Evolutionary conservation across 805 yeast species (phyloP).

Genomic region (Suhomyces sp.): DNA sequence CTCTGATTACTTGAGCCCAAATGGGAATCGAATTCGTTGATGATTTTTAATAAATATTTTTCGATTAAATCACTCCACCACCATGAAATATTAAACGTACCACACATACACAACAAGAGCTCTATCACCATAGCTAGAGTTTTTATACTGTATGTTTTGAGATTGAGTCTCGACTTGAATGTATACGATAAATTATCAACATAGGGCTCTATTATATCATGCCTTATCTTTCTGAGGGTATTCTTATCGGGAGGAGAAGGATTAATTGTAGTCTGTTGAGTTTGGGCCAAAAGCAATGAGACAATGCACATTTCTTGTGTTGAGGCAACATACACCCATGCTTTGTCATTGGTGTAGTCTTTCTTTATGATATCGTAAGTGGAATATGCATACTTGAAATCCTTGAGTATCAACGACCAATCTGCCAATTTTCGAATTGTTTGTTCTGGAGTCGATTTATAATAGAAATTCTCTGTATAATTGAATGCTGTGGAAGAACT

Average conservation of each 20-base stretch:
- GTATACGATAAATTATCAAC: conserved; percentile 75
- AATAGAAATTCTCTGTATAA: conserved; percentile 55
- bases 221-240: conserved; percentile 47
- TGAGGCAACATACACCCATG: conserved; percentile 79
- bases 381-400: conserved; percentile 78
- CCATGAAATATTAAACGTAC: conserved; percentile 40
- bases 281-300: conserved; percentile 62
- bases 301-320: conserved; percentile 86
- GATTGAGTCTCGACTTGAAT: conserved; percentile 66
- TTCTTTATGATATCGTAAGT: conserved; percentile 80
- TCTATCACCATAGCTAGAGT: conserved; percentile 69
- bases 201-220: conserved; percentile 56
- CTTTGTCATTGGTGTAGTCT: conserved; percentile 74
- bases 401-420: conserved; percentile 88
- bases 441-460: conserved; percentile 66
- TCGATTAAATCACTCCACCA: conserved; percentile 47
- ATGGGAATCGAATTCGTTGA: conserved; percentile 47
- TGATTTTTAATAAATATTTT: conserved; percentile 44
- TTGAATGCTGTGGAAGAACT: conserved; percentile 39
- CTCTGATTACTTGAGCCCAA: conserved; percentile 38
- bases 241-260: conserved; percentile 39
- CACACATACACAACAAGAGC: conserved; percentile 53
- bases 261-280: conserved; percentile 34
- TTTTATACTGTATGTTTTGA: conserved; percentile 69
- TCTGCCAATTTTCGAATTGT: conserved; percentile 82